Base-by-base conservation (phyloP, 2,329 filamentous ascomycete species). In the Teratosphaeria nubilosa region DNA sequence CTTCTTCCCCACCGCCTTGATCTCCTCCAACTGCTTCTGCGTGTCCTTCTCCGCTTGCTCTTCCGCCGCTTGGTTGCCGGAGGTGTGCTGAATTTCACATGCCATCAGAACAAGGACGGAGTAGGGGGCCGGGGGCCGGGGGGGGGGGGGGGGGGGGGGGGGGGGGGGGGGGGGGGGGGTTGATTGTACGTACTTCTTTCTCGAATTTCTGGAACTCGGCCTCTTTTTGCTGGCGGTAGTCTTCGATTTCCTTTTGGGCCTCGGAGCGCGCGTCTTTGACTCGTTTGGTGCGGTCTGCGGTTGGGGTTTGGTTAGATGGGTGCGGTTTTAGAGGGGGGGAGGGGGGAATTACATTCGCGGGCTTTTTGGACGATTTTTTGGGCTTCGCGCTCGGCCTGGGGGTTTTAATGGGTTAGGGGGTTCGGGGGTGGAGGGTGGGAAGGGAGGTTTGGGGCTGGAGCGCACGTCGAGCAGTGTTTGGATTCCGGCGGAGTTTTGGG, bases 311-410 rank as follows among this genome's bases (percentile, higher is more conserved):
- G 25, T 20, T 48, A 20, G 37, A 45, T 2, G 37, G 16, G 16
- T 27, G 61, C 34, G 37, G 34, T 25, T 45, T n/a, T n/a, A 58
- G 57, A 66, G 63, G 54, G 45, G 55, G 58, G 56, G 59, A 54
- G 59, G 57, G 58, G 27, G n/a, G 53, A 54, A 71, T 74, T 84
- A 95, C 91, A 95, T 84, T 95, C 90, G 84, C 90, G 84, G 70
- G 90, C 90, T 83, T 94, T 91, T 76, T 97, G 92, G 59, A 99
- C 91, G 74, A 99, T 99, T 83, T 96, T 96, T 78, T 96, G 92
- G 62, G 94, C 94, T 76, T 97, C 92, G 77, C 91, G 88, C 83
- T 99, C 94, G 69, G 94, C 91, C 92, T 97, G 67, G 63, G 62
- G 14, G 70, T 80, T 65, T n/a, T n/a, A n/a, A n/a, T n/a, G n/a